phyloP scores from a whole-genome alignment of 768 basidiomycete genomes.

The Pleurotus sapidus region DNA sequence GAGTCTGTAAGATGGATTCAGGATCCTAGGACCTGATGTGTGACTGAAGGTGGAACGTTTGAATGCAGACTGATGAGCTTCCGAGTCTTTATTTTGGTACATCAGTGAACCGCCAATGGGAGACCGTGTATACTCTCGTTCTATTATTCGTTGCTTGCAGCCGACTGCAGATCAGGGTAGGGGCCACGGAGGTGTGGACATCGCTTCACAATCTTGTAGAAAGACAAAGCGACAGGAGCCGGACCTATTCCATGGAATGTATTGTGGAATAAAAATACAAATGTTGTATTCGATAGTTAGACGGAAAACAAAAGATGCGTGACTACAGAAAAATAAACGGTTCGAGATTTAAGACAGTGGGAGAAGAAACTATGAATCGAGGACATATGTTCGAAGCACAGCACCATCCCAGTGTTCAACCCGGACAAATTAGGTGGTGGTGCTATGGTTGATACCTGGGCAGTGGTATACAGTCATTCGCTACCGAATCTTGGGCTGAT shows the following conservation, averaged over 20 bases:
- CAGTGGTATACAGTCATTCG: slow-evolving; percentile 4
- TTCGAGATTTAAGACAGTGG: background rate
- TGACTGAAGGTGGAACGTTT: too few relatives aligned
- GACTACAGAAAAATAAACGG: background rate
- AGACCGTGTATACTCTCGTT: too few relatives aligned
- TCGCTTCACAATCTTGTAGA: background rate
- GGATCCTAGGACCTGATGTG: too few relatives aligned
- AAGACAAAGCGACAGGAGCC: background rate
- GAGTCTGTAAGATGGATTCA: too few relatives aligned
- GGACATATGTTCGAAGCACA: too few relatives aligned
- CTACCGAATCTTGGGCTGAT: slow-evolving; percentile 5
- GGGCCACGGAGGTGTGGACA: background rate
- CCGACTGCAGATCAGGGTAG: background rate
- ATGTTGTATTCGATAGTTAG: background rate
- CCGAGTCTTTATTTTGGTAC: too few relatives aligned
- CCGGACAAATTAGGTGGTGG: too few relatives aligned
- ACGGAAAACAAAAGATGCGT: background rate
- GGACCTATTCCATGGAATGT: too few relatives aligned
- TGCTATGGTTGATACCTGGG: slow-evolving; percentile 7
- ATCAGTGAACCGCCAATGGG: too few relatives aligned
- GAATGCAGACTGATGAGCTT: too few relatives aligned
- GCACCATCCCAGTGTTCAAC: too few relatives aligned
- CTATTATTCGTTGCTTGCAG: background rate
- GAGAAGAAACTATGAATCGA: background rate
- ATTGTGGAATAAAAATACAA: slow-evolving; percentile 1